Evolutionary conservation across 352 stramenopile genomes (phyloP).

Genomic region (Halophytophthora polymorphica): DNA sequence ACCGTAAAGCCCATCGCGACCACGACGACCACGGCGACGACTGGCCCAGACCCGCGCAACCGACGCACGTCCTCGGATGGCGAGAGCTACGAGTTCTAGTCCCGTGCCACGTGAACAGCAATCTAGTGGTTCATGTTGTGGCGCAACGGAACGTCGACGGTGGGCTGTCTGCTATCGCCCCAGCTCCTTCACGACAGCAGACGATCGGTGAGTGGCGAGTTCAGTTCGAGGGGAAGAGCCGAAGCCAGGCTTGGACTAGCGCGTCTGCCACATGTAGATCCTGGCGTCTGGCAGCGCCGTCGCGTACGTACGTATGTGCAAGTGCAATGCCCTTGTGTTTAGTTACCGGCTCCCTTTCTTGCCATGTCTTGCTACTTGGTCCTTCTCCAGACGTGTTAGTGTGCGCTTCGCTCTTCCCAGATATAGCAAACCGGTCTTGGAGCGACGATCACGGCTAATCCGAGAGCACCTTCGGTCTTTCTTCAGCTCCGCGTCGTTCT

Average conservation of each 20-base stretch:
- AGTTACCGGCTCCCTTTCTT: slow-evolving; percentile 21
- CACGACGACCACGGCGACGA: not conserved
- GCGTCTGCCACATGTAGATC: slow-evolving; percentile 7
- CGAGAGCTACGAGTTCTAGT: slow-evolving; percentile 78
- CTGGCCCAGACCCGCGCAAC: slow-evolving; percentile 13
- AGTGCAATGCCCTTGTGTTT: too few species aligned
- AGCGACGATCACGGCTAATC: too few species aligned
- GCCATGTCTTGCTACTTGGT: slow-evolving; percentile 13
- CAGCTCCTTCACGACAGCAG: slow-evolving; percentile 10
- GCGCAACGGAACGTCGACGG: slow-evolving; percentile 24
- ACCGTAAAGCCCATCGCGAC: slow-evolving; percentile 2
- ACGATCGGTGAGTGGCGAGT: slow-evolving; percentile 6
- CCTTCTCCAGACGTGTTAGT: not conserved
- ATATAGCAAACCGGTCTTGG: too few species aligned
- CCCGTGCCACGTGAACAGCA: slow-evolving; percentile 11
- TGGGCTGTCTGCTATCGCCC: slow-evolving; percentile 8
- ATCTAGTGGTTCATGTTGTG: slow-evolving; percentile 6
- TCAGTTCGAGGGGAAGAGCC: not conserved
- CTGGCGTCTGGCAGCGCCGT: slow-evolving; percentile 21
- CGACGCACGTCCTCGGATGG: slow-evolving; percentile 51
- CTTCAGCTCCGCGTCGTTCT: too few species aligned
- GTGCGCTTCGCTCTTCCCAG: too few species aligned
- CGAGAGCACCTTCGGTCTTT: too few species aligned
- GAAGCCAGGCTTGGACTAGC: too few species aligned
- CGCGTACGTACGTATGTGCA: not conserved